Evolutionary conservation across 2,329 filamentous ascomycete genomes (phyloP).

Genomic region (Pseudogymnoascus sp.): DNA sequence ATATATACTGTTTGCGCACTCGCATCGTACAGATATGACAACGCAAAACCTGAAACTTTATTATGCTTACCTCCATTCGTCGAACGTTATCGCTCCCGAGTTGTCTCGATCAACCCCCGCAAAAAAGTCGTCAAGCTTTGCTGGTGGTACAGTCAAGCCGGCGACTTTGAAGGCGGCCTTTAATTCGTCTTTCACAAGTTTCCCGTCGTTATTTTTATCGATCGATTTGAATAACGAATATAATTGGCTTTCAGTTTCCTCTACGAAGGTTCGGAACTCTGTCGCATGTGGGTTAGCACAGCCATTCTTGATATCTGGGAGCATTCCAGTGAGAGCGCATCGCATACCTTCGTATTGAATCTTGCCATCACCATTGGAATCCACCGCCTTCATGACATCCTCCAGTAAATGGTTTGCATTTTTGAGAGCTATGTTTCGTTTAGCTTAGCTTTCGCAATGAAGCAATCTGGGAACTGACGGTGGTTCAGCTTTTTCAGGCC

Average conservation of each 20-base stretch:
- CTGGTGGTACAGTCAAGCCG: constrained; percentile 68
- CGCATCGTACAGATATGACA: background rate
- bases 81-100: constrained; percentile 65
- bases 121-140: constrained; percentile 79
- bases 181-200: constrained; percentile 79
- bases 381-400: constrained; percentile 72
- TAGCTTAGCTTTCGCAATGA: constrained; percentile 17
- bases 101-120: constrained; percentile 79
- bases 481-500: constrained; percentile 86
- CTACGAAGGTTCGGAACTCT: constrained; percentile 89
- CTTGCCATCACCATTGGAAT: constrained; percentile 76
- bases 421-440: constrained; percentile 55
- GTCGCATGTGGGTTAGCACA: background rate
- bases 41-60: background rate
- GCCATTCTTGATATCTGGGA: background rate
- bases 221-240: constrained; percentile 76
- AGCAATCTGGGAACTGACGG: constrained; percentile 47
- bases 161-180: constrained; percentile 67
- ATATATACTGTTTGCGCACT: background rate
- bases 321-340: background rate
- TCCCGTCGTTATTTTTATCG: constrained; percentile 76
- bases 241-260: constrained; percentile 77
- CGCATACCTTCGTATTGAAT: constrained; percentile 80
- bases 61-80: constrained; percentile 82
- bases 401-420: constrained; percentile 81